Base-by-base conservation (phyloP, 257 asterid genomes). In the Echium plantagineum region DNA sequence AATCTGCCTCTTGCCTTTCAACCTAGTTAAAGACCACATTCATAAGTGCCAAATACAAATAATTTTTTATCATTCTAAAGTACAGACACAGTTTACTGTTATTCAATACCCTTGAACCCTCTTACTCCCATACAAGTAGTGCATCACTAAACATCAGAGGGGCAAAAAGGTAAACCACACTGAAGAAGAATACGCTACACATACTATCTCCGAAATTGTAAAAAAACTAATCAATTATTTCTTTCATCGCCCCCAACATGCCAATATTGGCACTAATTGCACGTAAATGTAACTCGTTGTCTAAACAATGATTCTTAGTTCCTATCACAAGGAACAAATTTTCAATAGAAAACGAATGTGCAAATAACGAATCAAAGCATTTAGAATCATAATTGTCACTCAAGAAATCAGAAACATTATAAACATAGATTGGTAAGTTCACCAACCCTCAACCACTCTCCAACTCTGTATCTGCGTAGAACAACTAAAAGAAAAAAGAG, bases 401-500 rank as follows among this genome's bases (percentile, higher is more conserved):
- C 12, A 35, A 59, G 22, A 38, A 21, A 30, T 60, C 47, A 58
- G 60, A 55, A 58, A 18, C 63, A 62, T 61, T 55, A 15, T 55
- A 19, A 30, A 12, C 16, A 58, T 57, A 60, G 38, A 55, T 61
- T 20, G 53, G 15, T 30, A 30, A 30, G 66, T 59, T 59, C 69
- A 70, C 54, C 69, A 52, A 32, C 38, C 69, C 62, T 64, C 66
- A 70, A 59, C 74, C 26, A 70, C 70, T 62, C 66, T 55, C 24
- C 70, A 70, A 55, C 26, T 24, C 1, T 24, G 26, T 24, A 24
- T 24, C 63, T 53, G 65, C 66, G 61, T 26, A 54, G 56, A 18
- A 59, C 70, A 59, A 57, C 63, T 54, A 46, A 21, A 28, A 42
- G 49, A 42, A 10, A 42, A 42, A 17, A 42, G 47, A 0, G 49